Evolutionary conservation across 78 protist genomes (phyloP), one percentile per base, ranked within the genome.

Genomic region (Blattamonas nauphoetae): DNA sequence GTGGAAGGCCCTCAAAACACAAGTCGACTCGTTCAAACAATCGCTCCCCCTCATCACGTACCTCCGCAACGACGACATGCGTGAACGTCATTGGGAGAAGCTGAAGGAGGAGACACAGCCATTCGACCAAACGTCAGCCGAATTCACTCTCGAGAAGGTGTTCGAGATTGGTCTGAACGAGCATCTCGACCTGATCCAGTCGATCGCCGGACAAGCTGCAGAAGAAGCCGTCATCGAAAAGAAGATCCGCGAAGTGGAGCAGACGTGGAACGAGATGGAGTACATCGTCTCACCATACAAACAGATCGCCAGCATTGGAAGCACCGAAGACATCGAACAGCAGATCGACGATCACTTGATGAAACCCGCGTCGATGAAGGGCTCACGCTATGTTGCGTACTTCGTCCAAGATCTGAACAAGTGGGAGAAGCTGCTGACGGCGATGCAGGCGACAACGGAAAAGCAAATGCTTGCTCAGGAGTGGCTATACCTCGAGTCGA

Each of bases 401-500:
- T 95, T 95, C 87, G 85, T 45, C 36, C 6, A 43, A 0, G 78
- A 90, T n/a, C 87, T 95, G 34, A 89, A 93, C 41, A 34, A 42
- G 64, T 95, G 97, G 97, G 95, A 93, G 79, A 44, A 45, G 77
- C 36, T 44, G 32, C 90, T 95, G 38, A 45, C 91, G 21, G 35
- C 41, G 78, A 84, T 94, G 36, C n/a, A 90, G 44, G 96, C 94
- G 86, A 79, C 88, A 34, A 6, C 94, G 42, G 97, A 95, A 64
- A 0, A 80, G 43, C 36, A 89, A 5, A 87, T 94, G 44, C 2
- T 3, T 1, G 93, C 92, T 1, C 96, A 93, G 90, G 45, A 86
- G 41, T 95, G 96, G 94, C 84, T 91, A 87, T 95, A 94, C 84
- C 88, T 95, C 38, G 96, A 94, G 90, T 88, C 85, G 84, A 95